These are phyloP conservation scores for Saccharomyces mikatae DNA, from an alignment of 805 yeast genomes.

Conservation along the genomic window DNA sequence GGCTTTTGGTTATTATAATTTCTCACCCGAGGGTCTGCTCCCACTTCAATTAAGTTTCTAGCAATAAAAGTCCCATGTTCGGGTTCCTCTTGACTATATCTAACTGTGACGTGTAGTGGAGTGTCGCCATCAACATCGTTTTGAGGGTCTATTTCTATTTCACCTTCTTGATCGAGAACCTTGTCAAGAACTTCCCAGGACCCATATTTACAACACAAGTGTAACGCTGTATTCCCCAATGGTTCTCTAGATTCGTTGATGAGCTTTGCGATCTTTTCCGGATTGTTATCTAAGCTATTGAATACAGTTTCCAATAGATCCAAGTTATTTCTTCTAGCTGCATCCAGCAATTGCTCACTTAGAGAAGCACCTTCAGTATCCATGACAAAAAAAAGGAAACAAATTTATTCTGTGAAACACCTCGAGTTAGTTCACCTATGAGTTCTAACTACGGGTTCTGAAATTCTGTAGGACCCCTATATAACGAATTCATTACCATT, in stretches of 20 bases:
- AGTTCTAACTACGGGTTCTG: not conserved
- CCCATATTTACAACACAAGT: constrained; percentile 74
- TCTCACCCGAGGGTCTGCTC: constrained; percentile 65
- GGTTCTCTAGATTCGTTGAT: constrained; percentile 70
- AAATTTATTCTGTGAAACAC: not conserved
- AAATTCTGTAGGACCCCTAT: not conserved
- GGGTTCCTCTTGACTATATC: constrained; percentile 68
- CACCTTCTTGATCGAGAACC: constrained; percentile 70
- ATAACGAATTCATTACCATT: not conserved
- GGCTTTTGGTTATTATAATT: constrained; percentile 68
- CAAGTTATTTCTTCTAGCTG: constrained; percentile 79
- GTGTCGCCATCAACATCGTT: constrained; percentile 72
- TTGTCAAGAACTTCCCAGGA: constrained; percentile 78
- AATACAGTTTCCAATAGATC: constrained; percentile 60
- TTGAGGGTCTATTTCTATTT: constrained; percentile 80
- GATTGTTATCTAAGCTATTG: constrained; percentile 32
- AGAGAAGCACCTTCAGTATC: constrained; percentile 61
- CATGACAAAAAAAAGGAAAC: constrained; percentile 6
- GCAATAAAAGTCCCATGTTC: constrained; percentile 75
- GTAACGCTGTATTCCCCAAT: constrained; percentile 73
- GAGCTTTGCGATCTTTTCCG: constrained; percentile 35
- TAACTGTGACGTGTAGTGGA: constrained; percentile 81
- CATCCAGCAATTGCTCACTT: constrained; percentile 74
- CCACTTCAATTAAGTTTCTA: constrained; percentile 82
- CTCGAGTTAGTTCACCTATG: not conserved